Conservation (phyloP, 805 yeast species). For the Pichia insulana region DNA sequence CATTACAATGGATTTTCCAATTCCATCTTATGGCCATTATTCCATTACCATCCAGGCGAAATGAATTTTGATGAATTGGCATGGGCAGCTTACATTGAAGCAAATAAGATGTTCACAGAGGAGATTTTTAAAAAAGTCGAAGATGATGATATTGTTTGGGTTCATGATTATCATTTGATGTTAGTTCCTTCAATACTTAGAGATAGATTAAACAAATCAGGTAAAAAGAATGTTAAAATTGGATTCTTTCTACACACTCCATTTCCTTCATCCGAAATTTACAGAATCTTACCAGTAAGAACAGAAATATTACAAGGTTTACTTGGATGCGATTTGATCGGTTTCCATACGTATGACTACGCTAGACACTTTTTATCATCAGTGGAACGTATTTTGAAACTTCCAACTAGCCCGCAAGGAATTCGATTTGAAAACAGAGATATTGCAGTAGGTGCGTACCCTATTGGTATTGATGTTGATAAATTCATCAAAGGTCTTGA, state of each 20-base stretch:
- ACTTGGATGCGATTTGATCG: constrained; percentile 86
- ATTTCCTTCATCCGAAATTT: constrained; percentile 94
- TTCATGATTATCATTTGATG: constrained; percentile 97
- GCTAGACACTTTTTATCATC: constrained; percentile 92
- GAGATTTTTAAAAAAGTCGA: constrained; percentile 59
- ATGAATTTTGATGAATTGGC: constrained; percentile 96
- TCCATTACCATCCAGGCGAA: constrained; percentile 98
- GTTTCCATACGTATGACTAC: constrained; percentile 98
- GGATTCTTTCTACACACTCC: constrained; percentile 98
- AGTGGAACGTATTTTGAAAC: constrained; percentile 73
- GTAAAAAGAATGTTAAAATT: constrained; percentile 50
- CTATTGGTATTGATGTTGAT: constrained; percentile 97
- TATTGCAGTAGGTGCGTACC: constrained; percentile 91
- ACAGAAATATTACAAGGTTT: constrained; percentile 88
- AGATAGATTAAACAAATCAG: constrained; percentile 41
- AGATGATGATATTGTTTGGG: constrained; percentile 91
- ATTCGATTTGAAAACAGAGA: constrained; percentile 67
- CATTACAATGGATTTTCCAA: constrained; percentile 96
- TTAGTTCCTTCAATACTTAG: constrained; percentile 82
- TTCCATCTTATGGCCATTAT: constrained; percentile 93
- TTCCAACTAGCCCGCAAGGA: constrained; percentile 85
- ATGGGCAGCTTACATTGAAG: constrained; percentile 96
- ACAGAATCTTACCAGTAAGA: constrained; percentile 91
- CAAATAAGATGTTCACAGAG: constrained; percentile 74
- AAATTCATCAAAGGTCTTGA: constrained; percentile 76